Evolutionary conservation across 495 filamentous ascomycete species (phyloP).

Genomic region (Daldinia vernicosa): DNA sequence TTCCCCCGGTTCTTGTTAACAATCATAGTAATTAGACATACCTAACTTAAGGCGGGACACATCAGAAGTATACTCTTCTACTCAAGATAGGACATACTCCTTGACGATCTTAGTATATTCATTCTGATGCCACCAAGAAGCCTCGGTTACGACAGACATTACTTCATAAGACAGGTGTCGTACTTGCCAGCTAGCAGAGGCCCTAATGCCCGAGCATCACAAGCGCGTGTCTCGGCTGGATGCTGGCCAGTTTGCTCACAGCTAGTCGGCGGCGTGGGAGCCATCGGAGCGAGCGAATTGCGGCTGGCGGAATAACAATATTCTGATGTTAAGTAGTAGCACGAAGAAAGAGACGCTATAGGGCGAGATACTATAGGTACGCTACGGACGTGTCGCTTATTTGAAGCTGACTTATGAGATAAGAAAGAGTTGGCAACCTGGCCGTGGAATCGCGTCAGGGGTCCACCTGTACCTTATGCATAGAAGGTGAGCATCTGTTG

Average conservation of each 20-base stretch:
- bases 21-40: background rate
- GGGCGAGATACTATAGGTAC: slow-evolving; percentile 5
- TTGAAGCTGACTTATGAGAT: slow-evolving; percentile 7
- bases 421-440: slow-evolving; percentile 15
- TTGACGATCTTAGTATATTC: slow-evolving; percentile 1
- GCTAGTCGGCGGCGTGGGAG: background rate
- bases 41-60: background rate
- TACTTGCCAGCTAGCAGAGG: background rate
- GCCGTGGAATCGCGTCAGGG: slow-evolving; percentile 21
- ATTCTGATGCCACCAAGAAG: background rate
- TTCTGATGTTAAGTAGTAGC: background rate
- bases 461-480: slow-evolving; percentile 38
- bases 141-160: background rate
- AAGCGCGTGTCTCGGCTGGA: slow-evolving; percentile 17
- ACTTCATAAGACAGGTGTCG: slow-evolving; percentile 16
- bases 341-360: background rate
- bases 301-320: slow-evolving; percentile 3
- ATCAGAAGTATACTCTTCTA: background rate
- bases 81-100: background rate
- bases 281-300: background rate
- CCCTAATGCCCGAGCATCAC: background rate
- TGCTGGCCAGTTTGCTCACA: slow-evolving; percentile 4
- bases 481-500: slow-evolving; percentile 33
- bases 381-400: slow-evolving; percentile 6
- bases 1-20: background rate